Conservation (phyloP, 2,329 filamentous ascomycete genomes). For the Aurifilum marmelostoma region DNA sequence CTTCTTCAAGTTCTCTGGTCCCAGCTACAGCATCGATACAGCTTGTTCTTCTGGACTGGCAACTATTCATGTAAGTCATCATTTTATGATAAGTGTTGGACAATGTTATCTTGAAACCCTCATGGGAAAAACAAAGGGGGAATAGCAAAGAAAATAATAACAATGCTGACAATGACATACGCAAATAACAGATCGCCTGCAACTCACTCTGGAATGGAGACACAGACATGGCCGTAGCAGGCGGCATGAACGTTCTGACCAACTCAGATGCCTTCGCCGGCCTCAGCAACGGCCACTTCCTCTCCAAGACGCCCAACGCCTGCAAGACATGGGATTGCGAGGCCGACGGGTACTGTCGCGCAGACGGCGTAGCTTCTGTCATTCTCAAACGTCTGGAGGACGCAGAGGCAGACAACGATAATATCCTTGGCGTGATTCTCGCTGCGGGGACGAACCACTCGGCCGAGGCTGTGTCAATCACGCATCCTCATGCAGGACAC, state of each 20-base stretch:
- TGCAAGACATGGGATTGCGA: slow-evolving; percentile 34
- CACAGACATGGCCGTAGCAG: slow-evolving; percentile 65
- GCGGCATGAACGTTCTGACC: slow-evolving; percentile 64
- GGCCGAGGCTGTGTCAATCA: slow-evolving; percentile 64
- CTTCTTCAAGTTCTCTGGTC: slow-evolving; percentile 45
- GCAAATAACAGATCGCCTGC: slow-evolving; percentile 41
- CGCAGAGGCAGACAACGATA: slow-evolving; percentile 50
- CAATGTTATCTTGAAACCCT: too few relatives aligned
- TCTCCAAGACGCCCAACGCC: slow-evolving; percentile 49
- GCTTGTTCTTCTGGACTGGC: slow-evolving; percentile 43
- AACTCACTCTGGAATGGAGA: slow-evolving; percentile 65
- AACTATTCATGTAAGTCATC: background rate
- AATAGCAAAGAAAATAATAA: too few relatives aligned
- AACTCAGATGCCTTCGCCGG: slow-evolving; percentile 67
- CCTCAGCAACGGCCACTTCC: slow-evolving; percentile 64
- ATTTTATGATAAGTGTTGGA: too few relatives aligned
- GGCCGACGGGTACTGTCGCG: slow-evolving; percentile 52
- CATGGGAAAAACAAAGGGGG: too few relatives aligned
- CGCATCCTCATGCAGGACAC: slow-evolving; percentile 61
- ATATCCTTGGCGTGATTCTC: slow-evolving; percentile 61
- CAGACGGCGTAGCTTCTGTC: slow-evolving; percentile 47
- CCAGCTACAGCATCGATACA: slow-evolving; percentile 44
- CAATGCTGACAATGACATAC: background rate
- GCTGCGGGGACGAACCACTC: slow-evolving; percentile 67
- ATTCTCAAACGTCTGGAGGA: slow-evolving; percentile 52